Evolutionary conservation across 257 asterid species (phyloP).

Genomic region (Nicotiana attenuata): DNA sequence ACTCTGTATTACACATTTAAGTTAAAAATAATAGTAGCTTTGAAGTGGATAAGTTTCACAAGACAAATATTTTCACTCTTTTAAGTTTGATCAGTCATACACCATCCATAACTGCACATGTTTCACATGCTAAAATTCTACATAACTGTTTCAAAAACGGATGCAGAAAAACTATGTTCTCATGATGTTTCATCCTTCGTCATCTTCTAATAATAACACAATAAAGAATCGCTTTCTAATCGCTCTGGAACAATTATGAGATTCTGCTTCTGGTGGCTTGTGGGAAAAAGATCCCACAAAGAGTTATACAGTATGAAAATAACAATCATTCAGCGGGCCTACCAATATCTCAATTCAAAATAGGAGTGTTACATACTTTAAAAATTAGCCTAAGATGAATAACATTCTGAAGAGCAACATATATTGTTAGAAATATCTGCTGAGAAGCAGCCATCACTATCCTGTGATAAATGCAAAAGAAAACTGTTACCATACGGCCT

Average conservation of each 20-base stretch:
- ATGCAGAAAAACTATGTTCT: background rate
- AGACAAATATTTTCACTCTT: too few species aligned
- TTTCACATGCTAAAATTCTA: background rate
- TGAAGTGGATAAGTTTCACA: too few species aligned
- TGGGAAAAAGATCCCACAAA: background rate
- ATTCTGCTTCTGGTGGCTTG: background rate
- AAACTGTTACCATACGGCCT: background rate
- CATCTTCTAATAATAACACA: background rate
- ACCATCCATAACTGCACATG: background rate
- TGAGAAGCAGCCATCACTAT: background rate
- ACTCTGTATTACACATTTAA: too few species aligned
- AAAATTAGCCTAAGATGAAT: background rate
- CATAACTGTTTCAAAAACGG: background rate
- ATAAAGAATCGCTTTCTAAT: background rate
- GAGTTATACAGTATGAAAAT: background rate
- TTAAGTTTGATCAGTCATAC: background rate
- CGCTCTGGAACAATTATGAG: background rate
- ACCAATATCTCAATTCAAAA: background rate
- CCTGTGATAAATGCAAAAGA: background rate
- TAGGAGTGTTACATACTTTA: background rate
- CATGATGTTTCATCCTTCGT: too few species aligned
- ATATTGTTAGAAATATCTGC: background rate
- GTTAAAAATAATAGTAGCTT: too few species aligned
- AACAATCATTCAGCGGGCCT: background rate
- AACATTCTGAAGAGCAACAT: background rate